Base-by-base conservation (phyloP, 2,329 filamentous ascomycete genomes). In the Incumbomyces lentus region DNA sequence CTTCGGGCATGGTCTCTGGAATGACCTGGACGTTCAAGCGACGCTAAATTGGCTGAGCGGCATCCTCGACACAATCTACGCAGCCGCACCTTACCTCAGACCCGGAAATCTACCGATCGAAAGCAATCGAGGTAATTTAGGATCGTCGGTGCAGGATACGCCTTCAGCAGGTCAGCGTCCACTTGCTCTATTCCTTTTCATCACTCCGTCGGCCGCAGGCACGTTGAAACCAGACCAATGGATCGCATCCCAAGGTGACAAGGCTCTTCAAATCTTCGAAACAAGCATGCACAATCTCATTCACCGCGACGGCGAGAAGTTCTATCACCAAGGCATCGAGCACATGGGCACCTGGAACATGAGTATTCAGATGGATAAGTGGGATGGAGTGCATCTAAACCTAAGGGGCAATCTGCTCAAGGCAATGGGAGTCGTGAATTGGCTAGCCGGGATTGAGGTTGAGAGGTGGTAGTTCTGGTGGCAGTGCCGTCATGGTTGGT, bases 61-160 rank as follows among this genome's bases (percentile, higher is more conserved):
- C 59, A 83, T 85, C 46, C 75, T 87, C 44, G 84, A 85, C 26
- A 95, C 95, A 79, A 93, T 88, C 75, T 89, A 96, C 72, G 93
- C 90, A 69, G 40, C 36, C 16, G 52, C 55, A 1, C 52, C 55
- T 2, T 57, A 57, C 34, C 48, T 55, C 3, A 16, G 14, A n/a
- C 26, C 42, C n/a, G 16, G 34, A 32, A 30, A 10, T 6, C 34
- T 46, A 2, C 41, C 41, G 12, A 5, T 14, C 3, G 31, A 35
- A 22, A 26, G 3, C 10, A 3, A 11, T 18, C 29, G 17, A 6
- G 4, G n/a, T 13, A 2, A 8, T 11, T 3, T 14, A 13, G 32
- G 5, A 7, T 14, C 16, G 4, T 17, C 19, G 13, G 18, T 13
- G 11, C 3, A 29, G 5, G 31, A 14, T 6, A 22, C 18, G 2